These are phyloP conservation scores for Scutellaria galericulata DNA, from an alignment of 257 asterid species.

Conservation along the genomic window DNA sequence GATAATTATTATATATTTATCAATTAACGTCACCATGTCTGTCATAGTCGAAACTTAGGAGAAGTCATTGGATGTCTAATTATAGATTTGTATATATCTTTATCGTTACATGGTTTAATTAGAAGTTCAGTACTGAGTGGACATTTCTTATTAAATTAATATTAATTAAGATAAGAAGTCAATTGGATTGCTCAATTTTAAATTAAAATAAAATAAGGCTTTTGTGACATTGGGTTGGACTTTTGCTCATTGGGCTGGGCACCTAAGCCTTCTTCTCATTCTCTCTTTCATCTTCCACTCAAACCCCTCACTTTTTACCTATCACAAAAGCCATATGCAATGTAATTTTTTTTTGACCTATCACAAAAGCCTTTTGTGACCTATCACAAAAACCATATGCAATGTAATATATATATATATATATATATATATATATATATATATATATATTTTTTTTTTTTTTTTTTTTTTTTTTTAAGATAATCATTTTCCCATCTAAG, in stretches of 20 bases:
- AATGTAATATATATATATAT: too few relatives aligned
- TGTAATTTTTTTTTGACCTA: too few relatives aligned
- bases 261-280: slow-evolving; percentile 30
- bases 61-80: slow-evolving; percentile 35
- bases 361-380: too few relatives aligned
- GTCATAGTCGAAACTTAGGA: slow-evolving; percentile 35
- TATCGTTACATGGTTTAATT: slow-evolving; percentile 6
- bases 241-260: slow-evolving; percentile 38
- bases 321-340: neutral
- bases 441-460: too few relatives aligned
- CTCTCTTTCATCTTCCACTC: slow-evolving; percentile 34
- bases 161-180: slow-evolving; percentile 31
- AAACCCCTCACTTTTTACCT: slow-evolving; percentile 6
- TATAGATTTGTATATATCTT: neutral
- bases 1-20: neutral
- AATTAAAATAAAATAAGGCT: slow-evolving; percentile 14
- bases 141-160: neutral
- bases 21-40: slow-evolving; percentile 44
- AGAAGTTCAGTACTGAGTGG: slow-evolving; percentile 22
- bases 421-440: too few relatives aligned
- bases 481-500: too few relatives aligned
- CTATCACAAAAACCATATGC: too few relatives aligned
- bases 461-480: neutral
- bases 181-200: neutral
- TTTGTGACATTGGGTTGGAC: slow-evolving; percentile 47